phyloP scores from a whole-genome alignment of 345 rosid genomes.

The Lagerstroemia speciosa region DNA sequence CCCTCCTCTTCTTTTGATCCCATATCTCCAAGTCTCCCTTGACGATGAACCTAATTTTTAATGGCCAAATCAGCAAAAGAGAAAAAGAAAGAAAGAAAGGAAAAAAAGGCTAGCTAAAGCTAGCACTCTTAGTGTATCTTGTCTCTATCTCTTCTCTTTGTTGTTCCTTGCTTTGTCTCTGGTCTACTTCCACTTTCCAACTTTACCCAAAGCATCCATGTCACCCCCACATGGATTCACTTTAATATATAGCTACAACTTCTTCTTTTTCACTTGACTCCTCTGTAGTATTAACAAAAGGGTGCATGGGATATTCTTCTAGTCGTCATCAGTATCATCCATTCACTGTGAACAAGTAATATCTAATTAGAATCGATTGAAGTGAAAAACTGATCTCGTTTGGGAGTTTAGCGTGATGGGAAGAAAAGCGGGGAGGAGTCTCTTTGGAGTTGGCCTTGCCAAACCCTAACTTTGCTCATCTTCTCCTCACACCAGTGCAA shows the following conservation, averaged over 20 bases:
- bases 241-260: not conserved
- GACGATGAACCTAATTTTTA: not conserved
- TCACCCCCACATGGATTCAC: conserved; percentile 8
- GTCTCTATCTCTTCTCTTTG: conserved; percentile 22
- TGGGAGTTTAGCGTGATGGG: conserved; percentile 78
- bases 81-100: not conserved
- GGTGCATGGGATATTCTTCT: conserved; percentile 27
- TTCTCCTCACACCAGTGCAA: conserved; percentile 96
- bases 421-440: conserved; percentile 85
- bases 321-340: conserved; percentile 23
- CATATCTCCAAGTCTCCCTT: conserved; percentile 1
- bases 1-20: not conserved
- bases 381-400: no score
- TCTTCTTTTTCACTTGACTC: not conserved
- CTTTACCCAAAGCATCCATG: conserved; percentile 9
- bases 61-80: not conserved
- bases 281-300: conserved; percentile 23
- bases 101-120: conserved; percentile 24
- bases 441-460: conserved; percentile 73
- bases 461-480: conserved; percentile 80
- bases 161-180: conserved; percentile 44
- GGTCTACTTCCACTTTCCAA: conserved; percentile 27
- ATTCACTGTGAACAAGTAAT: not conserved
- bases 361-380: not conserved
- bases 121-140: conserved; percentile 5